Base-by-base conservation (phyloP, 352 stramenopile species). In the Globisporangium megalacanthum region DNA sequence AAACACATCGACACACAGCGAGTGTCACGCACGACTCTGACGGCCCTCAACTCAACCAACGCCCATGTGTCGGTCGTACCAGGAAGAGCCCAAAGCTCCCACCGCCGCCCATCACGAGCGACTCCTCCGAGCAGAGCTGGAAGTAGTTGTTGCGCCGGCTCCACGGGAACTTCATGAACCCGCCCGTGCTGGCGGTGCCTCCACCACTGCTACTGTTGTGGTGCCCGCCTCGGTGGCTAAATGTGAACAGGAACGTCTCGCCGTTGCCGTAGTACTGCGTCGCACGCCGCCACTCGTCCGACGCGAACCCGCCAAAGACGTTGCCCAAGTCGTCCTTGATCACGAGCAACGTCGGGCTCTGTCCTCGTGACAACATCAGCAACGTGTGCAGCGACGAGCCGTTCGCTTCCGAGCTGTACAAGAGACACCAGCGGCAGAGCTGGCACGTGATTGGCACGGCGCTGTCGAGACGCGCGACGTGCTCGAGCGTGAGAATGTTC, bases 61-160 rank as follows among this genome's bases (percentile, higher is more conserved):
- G 54, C 52, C 8, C 31, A 6, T 13, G 17, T 13, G 22, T 20
- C 79, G 60, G n/a, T 13, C 79, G 60, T 70, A 92, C 84, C 64
- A 97, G 62, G 57, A 91, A 95, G 54, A 96, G 75, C 1, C 86
- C 89, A 59, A 97, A 97, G 58, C 77, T 90, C 36, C 88, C 88
- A 3, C 89, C 89, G 17, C 89, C 89, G 41, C 89, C 89, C 81
- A 97, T 94, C 20, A 94, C 84, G 41, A 97, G 71, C 37, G 87
- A 95, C 54, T 95, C 85, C 13, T 96, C 86, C 17, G 85, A 95
- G 66, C 85, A 94, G 22, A 97, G 72, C 79, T 93, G 88, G 48
- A 96, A 96, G 63, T 96, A 96, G 60, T 78, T 90, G 71, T 96
- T 97, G 52, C 86, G 83, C 19, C 88, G 81, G 37, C 85, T 95